These are phyloP conservation scores for Letharia lupina DNA, from an alignment of 495 filamentous ascomycete genomes.

Conservation along the genomic window DNA sequence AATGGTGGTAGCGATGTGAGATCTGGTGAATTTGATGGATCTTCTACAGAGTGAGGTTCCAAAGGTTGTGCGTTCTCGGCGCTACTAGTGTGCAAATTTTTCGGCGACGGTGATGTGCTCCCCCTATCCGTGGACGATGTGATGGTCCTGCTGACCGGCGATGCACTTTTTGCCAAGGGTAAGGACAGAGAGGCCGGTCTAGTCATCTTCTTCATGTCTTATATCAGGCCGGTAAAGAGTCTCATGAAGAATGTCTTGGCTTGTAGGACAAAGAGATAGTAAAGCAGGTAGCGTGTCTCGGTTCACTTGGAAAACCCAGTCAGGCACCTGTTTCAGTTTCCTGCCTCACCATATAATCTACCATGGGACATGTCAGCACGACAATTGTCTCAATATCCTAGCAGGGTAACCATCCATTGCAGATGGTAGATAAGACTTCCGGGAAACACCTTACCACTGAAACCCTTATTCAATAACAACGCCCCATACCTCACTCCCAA, in stretches of 20 bases:
- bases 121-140: conserved; percentile 17
- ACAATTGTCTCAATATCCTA: background rate
- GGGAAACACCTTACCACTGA: background rate
- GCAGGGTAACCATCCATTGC: background rate
- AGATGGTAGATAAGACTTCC: background rate
- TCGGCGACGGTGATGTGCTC: conserved; percentile 16
- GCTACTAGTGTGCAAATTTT: background rate
- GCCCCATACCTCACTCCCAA: background rate
- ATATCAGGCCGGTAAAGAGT: background rate
- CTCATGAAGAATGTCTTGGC: background rate
- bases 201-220: conserved; percentile 5
- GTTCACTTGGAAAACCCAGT: background rate
- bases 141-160: conserved; percentile 19
- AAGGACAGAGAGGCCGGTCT: conserved; percentile 19
- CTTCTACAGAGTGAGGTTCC: conserved; percentile 8
- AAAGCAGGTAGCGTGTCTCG: background rate
- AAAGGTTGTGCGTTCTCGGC: conserved; percentile 7
- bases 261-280: background rate
- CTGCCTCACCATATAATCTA: background rate
- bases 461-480: background rate
- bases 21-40: conserved; percentile 37
- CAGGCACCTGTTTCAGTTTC: background rate
- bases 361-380: background rate
- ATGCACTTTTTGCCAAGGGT: conserved; percentile 16
- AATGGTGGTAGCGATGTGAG: conserved; percentile 48